These are phyloP conservation scores for Globisporangium uncinulatum DNA, from an alignment of 352 stramenopile genomes.

Conservation along the genomic window DNA sequence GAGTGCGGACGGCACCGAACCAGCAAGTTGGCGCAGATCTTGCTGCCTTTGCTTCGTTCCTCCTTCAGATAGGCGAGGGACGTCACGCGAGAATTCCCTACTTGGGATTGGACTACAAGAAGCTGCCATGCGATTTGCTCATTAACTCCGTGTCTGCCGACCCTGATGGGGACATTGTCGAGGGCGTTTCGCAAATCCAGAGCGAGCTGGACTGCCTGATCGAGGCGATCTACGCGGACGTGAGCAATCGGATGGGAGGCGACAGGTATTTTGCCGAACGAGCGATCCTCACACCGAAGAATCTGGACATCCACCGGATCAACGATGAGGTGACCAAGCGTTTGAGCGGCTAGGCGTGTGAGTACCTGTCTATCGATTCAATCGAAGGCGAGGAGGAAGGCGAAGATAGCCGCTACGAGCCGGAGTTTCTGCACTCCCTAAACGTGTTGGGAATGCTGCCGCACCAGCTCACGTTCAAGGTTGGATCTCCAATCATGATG, in stretches of 20 bases:
- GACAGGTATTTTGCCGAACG: slow-evolving; percentile 83
- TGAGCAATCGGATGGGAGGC: slow-evolving; percentile 9
- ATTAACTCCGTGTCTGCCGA: slow-evolving; percentile 97
- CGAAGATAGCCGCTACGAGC: slow-evolving; percentile 78
- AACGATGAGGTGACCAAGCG: slow-evolving; percentile 86
- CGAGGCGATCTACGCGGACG: too few species aligned
- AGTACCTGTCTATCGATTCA: not conserved
- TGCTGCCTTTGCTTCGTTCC: not conserved
- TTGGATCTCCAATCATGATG: slow-evolving; percentile 10
- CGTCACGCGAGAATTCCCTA: slow-evolving; percentile 33
- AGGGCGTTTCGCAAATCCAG: too few species aligned
- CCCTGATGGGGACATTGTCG: slow-evolving; percentile 28
- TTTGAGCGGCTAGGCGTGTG: slow-evolving; percentile 38
- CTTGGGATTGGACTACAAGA: not conserved
- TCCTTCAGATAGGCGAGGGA: slow-evolving; percentile 14
- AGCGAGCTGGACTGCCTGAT: too few species aligned
- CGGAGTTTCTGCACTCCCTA: slow-evolving; percentile 76
- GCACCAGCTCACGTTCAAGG: not conserved
- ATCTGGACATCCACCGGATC: slow-evolving; percentile 69
- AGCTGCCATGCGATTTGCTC: slow-evolving; percentile 90
- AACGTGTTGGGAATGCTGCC: not conserved
- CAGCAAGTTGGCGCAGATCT: not conserved
- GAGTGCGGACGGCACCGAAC: not conserved
- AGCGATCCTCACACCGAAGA: slow-evolving; percentile 73
- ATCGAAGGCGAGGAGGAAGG: slow-evolving; percentile 84